Evolutionary conservation across 768 basidiomycete genomes (phyloP), one percentile per base, ranked within the genome.

Genomic region (Gautieria morchelliformis): DNA sequence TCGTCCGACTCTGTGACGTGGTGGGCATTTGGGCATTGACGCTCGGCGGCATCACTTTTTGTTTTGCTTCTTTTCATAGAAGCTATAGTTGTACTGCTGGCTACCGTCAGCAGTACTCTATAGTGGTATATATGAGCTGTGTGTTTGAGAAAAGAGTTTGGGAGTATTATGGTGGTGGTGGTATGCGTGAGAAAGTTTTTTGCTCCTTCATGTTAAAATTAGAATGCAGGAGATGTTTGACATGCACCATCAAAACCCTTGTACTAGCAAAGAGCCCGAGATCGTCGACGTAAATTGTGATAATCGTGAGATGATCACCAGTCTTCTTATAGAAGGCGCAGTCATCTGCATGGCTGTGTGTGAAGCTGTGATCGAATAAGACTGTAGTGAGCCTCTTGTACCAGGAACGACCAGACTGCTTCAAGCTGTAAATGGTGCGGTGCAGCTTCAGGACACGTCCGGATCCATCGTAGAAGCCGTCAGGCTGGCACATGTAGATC

Each of bases 171-270:
- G n/a, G n/a, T n/a, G n/a, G n/a, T n/a, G n/a, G n/a, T n/a, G n/a
- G n/a, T n/a, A n/a, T n/a, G n/a, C n/a, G n/a, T n/a, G n/a, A n/a
- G n/a, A n/a, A n/a, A n/a, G n/a, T n/a, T n/a, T n/a, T n/a, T n/a
- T n/a, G 65, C 30, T 73, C 71, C 5, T 68, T 64, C 8, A 75
- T 71, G 9, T 58, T 59, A 67, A 69, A 77, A 4, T 60, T 44
- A 15, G 17, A 4, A 14, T 57, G 6, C 14, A 65, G 46, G 45
- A 59, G 56, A 24, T 12, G 12, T 48, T 64, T 56, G 24, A 57
- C 33, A 22, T 39, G 19, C n/a, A 52, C 42, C 52, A 58, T 62
- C 17, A 54, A 17, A 1, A 6, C 20, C 15, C 17, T 20, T 2
- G 35, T 33, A 5, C 58, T 62, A 3, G 46, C 47, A 27, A 65